These are phyloP conservation scores for Globisporangium viniferum DNA, from an alignment of 352 stramenopile genomes.

Conservation along the genomic window DNA sequence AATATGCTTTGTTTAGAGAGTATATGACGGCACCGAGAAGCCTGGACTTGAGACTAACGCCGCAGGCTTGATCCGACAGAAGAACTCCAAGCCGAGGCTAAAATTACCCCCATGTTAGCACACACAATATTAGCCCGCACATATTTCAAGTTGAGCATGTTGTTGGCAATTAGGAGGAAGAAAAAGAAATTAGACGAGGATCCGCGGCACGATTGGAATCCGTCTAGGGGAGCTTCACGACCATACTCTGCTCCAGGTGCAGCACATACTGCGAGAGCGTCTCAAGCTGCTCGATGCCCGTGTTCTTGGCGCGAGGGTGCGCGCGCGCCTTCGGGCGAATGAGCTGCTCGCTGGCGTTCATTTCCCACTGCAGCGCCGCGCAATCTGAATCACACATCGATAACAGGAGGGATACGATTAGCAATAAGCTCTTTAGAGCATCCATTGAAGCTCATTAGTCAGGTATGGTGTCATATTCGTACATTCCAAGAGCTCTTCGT, in stretches of 20 bases:
- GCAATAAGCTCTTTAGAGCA: background rate
- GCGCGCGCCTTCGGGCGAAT: conserved; percentile 43
- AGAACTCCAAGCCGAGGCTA: background rate
- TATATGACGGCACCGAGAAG: background rate
- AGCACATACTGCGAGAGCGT: conserved; percentile 64
- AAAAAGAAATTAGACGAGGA: background rate
- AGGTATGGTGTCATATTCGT: conserved; percentile 11
- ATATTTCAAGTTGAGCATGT: background rate
- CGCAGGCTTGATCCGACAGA: too few species aligned
- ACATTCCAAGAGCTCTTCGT: conserved; percentile 47
- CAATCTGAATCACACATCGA: conserved; percentile 31
- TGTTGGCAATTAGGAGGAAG: background rate
- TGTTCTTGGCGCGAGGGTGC: conserved; percentile 19
- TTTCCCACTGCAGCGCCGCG: conserved; percentile 41
- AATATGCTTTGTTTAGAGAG: background rate
- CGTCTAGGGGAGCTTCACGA: conserved; percentile 47
- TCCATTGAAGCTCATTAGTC: background rate
- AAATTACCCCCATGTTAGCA: background rate
- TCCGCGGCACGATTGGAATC: background rate
- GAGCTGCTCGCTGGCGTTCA: conserved; percentile 32
- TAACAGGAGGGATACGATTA: background rate
- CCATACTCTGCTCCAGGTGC: conserved; percentile 69
- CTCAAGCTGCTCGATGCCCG: conserved; percentile 59
- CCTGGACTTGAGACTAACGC: too few species aligned
- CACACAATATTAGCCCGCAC: background rate